Percentiles rank a stretch among this genome's conserved stretches.
Conservation (phyloP, 2,329 filamentous ascomycete genomes). For the Gnomoniopsis smithogilvyi region DNA sequence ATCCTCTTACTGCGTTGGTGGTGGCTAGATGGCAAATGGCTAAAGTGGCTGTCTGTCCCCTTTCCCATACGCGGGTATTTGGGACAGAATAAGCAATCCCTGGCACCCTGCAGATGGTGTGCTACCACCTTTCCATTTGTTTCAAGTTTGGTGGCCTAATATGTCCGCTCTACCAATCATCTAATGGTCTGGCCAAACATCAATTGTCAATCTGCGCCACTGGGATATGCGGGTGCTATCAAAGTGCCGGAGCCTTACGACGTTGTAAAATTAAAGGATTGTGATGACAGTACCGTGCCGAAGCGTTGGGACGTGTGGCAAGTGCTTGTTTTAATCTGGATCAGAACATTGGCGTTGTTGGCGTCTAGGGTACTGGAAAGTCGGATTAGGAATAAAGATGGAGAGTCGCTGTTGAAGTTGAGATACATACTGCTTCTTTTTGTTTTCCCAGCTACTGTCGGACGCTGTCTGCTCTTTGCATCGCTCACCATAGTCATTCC, state of each 20-base stretch:
- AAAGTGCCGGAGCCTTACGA: not conserved
- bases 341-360: not conserved
- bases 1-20: too few species aligned
- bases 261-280: constrained; percentile 2
- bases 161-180: constrained; percentile 6
- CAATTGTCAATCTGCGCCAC: constrained; percentile 1
- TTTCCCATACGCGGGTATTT: not conserved
- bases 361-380: not conserved
- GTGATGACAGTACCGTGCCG: not conserved
- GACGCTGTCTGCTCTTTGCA: not conserved
- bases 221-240: not conserved
- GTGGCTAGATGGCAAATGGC: too few species aligned
- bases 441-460: not conserved
- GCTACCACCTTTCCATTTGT: not conserved
- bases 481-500: not conserved
- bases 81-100: not conserved
- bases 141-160: not conserved
- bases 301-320: not conserved
- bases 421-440: not conserved
- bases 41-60: too few species aligned
- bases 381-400: not conserved
- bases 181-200: constrained; percentile 4
- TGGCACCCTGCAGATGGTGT: not conserved
- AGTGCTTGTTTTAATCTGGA: not conserved
- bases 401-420: not conserved